These are phyloP conservation scores for Paxillus rubicundulus DNA, from an alignment of 768 basidiomycete species.

Conservation along the genomic window DNA sequence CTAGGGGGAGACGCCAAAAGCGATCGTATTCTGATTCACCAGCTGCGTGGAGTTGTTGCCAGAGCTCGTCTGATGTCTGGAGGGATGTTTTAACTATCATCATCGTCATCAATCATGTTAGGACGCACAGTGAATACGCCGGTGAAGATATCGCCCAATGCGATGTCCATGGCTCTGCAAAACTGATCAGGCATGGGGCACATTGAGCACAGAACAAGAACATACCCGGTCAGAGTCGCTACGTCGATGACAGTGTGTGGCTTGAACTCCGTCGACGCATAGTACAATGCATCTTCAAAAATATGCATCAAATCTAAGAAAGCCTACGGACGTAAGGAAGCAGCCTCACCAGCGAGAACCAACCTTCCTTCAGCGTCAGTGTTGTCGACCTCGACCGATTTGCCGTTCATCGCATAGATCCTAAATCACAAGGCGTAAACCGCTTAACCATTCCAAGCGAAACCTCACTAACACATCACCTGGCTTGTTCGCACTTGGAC, in stretches of 20 bases:
- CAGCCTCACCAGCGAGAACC: conserved; percentile 59
- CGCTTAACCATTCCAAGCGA: neutral
- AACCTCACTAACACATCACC: conserved; percentile 67
- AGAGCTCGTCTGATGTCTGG: conserved; percentile 73
- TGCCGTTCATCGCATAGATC: conserved; percentile 85
- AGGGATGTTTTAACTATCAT: neutral
- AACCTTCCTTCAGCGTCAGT: conserved; percentile 84
- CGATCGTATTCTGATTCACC: conserved; percentile 76
- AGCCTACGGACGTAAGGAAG: neutral
- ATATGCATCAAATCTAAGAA: neutral
- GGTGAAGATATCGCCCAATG: conserved; percentile 72
- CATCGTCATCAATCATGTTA: neutral
- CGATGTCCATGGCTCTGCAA: conserved; percentile 63
- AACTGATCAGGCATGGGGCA: neutral
- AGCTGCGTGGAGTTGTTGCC: conserved; percentile 64
- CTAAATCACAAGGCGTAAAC: conserved; percentile 33
- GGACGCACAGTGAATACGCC: conserved; percentile 72
- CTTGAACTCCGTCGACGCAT: conserved; percentile 71
- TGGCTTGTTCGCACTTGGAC: conserved; percentile 63
- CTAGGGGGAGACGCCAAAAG: conserved; percentile 90
- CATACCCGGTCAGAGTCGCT: conserved; percentile 80
- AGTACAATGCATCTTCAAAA: conserved; percentile 73
- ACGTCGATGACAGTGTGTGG: conserved; percentile 84
- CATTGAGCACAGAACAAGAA: neutral
- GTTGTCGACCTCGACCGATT: conserved; percentile 83